Evolutionary conservation across 2,329 filamentous ascomycete species (phyloP), one percentile per base, ranked within the genome.

Genomic region (Metarhizium album): DNA sequence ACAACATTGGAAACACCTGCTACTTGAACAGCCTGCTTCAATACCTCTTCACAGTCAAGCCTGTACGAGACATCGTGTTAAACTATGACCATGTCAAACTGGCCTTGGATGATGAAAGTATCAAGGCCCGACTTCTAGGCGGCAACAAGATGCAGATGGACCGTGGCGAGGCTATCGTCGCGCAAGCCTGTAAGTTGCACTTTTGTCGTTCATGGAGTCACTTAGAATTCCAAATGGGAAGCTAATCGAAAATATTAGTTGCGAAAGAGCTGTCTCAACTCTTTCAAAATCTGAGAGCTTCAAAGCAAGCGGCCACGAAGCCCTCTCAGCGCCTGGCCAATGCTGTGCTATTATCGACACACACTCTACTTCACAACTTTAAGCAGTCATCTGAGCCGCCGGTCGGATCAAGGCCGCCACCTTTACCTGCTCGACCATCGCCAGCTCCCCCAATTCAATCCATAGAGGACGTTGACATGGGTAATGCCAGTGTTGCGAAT

Each of bases 1-100:
- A 83, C 55, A 98, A 97, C 59, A 95, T 97, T 52, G 90, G 93
- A 53, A 98, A 98, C 62, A 98, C 94, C 0, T 98, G 93, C 66
- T 98, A 98, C 61, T 76, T 98, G 50, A 98, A 98, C 72, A 97
- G 91, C 68, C 78, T 98, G 46, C 74, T 98, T 9, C 93, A 98
- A 60, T 97, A 95, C 63, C 86, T 96, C 57, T 96, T 95, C 64
- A 94, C 90, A 0, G 80, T 97, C 50, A 84, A 83, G 54, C 83
- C 87, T 2, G 74, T 97, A 29, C 81, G 91, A 47, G 78, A 93
- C 4, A 79, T 96, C 56, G 83, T 96, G 3, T 73, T 94, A 52
- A 74, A 88, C 47, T 88, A 87, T 57, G 82, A 91, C 24, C 67
- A 81, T 4, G 79, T 84, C 60, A 80, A 84, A 56, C 79, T 93